A percentile compares a stretch with the other conserved stretches of the same genome.
Evolutionary conservation across 2,329 filamentous ascomycete genomes (phyloP).

Genomic region (Penicillium sp.): DNA sequence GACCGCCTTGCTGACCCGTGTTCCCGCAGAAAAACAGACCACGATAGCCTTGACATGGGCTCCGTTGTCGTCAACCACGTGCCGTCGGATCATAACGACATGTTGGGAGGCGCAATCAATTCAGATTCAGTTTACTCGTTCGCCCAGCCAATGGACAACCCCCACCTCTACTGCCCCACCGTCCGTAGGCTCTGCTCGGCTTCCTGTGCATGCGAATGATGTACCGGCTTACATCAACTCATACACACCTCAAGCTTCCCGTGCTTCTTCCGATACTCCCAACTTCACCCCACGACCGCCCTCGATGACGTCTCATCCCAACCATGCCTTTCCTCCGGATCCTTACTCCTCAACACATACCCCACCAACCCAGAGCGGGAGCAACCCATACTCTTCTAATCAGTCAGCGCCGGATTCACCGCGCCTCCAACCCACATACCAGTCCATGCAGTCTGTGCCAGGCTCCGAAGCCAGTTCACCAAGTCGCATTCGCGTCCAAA

Average conservation of each 20-base stretch:
- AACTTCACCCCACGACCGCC: conserved; percentile 26
- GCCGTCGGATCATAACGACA: conserved; percentile 69
- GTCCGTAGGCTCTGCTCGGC: conserved; percentile 36
- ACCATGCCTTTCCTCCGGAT: conserved; percentile 23
- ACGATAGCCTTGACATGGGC: conserved; percentile 54
- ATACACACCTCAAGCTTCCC: conserved; percentile 22
- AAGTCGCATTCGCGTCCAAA: conserved; percentile 73
- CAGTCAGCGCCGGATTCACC: conserved; percentile 48
- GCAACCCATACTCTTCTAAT: conserved; percentile 28
- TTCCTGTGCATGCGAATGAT: conserved; percentile 30
- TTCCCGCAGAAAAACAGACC: conserved; percentile 5
- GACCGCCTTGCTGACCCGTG: conserved; percentile 15
- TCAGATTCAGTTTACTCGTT: conserved; percentile 40
- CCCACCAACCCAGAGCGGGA: conserved; percentile 22
- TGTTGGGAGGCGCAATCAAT: conserved; percentile 53
- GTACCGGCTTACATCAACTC: conserved; percentile 37
- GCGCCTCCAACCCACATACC: conserved; percentile 46
- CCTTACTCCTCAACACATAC: conserved; percentile 20
- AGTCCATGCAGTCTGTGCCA: conserved; percentile 45
- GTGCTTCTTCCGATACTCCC: conserved; percentile 25
- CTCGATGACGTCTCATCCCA: conserved; percentile 53
- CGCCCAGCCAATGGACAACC: conserved; percentile 19
- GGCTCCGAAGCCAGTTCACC: conserved; percentile 51
- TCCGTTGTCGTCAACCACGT: conserved; percentile 66
- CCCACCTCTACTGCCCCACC: conserved; percentile 42